A percentile compares a stretch with the other conserved stretches of the same genome.
These are phyloP conservation scores for Vinca minor DNA, from an alignment of 257 asterid genomes.

Conservation along the genomic window DNA sequence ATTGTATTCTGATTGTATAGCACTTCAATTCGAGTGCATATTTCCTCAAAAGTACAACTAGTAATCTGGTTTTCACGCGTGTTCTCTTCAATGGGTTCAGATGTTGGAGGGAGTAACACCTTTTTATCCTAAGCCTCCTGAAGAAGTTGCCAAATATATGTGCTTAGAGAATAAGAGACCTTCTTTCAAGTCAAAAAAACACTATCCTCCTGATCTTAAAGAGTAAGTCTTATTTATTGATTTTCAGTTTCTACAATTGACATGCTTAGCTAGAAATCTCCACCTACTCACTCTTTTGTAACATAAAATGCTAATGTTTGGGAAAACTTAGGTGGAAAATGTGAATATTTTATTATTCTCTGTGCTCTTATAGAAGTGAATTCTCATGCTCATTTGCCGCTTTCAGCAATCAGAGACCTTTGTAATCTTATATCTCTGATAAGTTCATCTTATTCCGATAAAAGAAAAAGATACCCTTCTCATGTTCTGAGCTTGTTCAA, in stretches of 20 bases:
- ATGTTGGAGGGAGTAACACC: conserved; percentile 86
- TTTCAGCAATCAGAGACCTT: no score
- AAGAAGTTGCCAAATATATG: conserved; percentile 51
- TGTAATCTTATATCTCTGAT: no score
- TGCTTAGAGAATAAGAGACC: conserved; percentile 79
- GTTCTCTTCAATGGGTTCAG: conserved; percentile 29
- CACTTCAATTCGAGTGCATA: background rate
- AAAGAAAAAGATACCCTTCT: no score
- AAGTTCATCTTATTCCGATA: no score
- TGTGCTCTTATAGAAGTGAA: no score
- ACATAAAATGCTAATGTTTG: no score
- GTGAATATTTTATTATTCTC: no score
- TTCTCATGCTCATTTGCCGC: background rate
- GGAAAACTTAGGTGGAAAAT: no score
- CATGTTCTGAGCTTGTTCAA: no score
- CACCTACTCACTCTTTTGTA: no score
- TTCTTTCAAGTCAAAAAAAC: conserved; percentile 65
- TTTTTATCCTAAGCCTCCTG: conserved; percentile 68
- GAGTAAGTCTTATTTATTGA: conserved; percentile 44
- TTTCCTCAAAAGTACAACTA: no score
- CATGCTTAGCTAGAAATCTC: background rate
- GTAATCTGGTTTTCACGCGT: conserved; percentile 3
- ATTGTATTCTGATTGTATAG: no score
- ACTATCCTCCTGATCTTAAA: conserved; percentile 68
- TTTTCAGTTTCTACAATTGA: background rate